These are phyloP conservation scores for Nicotiana sylvestris DNA, from an alignment of 257 asterid species.

Conservation along the genomic window DNA sequence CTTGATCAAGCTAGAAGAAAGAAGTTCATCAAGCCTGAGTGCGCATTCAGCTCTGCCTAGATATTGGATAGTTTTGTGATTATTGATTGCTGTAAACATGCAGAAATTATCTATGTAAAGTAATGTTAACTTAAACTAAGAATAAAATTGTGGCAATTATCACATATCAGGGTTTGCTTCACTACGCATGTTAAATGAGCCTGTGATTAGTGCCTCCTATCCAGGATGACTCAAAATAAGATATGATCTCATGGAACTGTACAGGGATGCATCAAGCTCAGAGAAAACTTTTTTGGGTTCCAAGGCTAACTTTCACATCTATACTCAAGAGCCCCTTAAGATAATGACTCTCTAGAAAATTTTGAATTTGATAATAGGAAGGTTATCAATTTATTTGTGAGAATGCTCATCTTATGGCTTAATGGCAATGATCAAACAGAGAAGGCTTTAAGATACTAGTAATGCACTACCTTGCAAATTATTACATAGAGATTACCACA, in stretches of 20 bases:
- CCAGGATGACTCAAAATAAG: constrained; percentile 6
- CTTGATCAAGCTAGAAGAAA: constrained; percentile 3
- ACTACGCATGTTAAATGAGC: not conserved
- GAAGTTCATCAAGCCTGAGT: not conserved
- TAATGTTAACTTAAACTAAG: constrained; percentile 1
- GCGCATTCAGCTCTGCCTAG: not conserved
- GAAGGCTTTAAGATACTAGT: not conserved
- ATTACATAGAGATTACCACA: not conserved
- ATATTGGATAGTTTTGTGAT: constrained; percentile 4
- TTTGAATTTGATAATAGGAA: not conserved
- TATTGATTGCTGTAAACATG: not conserved
- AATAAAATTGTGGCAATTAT: not conserved
- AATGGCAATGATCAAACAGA: not conserved
- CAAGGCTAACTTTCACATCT: not conserved
- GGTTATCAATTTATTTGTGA: not conserved
- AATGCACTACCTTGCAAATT: not conserved
- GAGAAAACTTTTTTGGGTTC: not conserved
- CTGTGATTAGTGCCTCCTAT: not conserved
- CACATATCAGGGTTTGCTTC: not conserved
- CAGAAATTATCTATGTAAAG: constrained; percentile 7
- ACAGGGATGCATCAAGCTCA: not conserved
- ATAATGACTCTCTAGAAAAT: not conserved
- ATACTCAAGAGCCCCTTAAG: not conserved
- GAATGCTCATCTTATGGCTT: not conserved
- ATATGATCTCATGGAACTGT: not conserved